Evolutionary conservation across 2,329 filamentous ascomycete species (phyloP).

Genomic region (Venturiaceae sp.): DNA sequence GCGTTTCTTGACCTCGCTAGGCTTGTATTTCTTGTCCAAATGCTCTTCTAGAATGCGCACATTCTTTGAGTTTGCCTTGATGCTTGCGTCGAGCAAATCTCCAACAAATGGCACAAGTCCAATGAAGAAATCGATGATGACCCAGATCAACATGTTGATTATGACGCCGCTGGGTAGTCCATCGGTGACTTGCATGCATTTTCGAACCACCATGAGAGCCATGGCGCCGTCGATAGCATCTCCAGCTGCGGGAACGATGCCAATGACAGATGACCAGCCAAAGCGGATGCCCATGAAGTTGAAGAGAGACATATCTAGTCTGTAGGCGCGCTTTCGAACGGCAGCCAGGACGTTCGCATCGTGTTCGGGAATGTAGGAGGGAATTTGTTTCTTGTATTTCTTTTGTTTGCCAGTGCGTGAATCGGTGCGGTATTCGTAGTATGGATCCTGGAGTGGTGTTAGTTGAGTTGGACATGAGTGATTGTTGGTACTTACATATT

Average conservation of each 20-base stretch:
- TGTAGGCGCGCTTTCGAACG: slow-evolving; percentile 77
- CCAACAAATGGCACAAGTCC: slow-evolving; percentile 68
- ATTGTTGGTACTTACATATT: slow-evolving; percentile 25
- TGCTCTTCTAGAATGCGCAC: slow-evolving; percentile 59
- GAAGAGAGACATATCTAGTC: slow-evolving; percentile 76
- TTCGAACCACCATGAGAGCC: slow-evolving; percentile 64
- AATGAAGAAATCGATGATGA: slow-evolving; percentile 62
- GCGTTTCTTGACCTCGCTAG: slow-evolving; percentile 13
- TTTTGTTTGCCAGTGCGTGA: slow-evolving; percentile 65
- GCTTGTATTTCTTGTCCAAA: slow-evolving; percentile 57
- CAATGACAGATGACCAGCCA: slow-evolving; percentile 83
- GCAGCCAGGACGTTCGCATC: slow-evolving; percentile 76
- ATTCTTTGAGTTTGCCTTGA: slow-evolving; percentile 70
- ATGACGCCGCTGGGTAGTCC: slow-evolving; percentile 56
- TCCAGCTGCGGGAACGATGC: slow-evolving; percentile 72
- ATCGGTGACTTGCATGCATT: slow-evolving; percentile 65
- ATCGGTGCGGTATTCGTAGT: slow-evolving; percentile 73
- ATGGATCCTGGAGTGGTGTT: slow-evolving; percentile 60
- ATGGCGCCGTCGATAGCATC: slow-evolving; percentile 66
- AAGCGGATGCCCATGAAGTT: slow-evolving; percentile 73
- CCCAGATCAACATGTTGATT: slow-evolving; percentile 70
- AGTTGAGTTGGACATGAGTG: not conserved
- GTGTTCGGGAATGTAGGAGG: slow-evolving; percentile 70
- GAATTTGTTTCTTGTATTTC: slow-evolving; percentile 77
- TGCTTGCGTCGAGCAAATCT: slow-evolving; percentile 63